Evolutionary conservation across 2,329 filamentous ascomycete species (phyloP).

Genomic region (Nigrospora oryzae): DNA sequence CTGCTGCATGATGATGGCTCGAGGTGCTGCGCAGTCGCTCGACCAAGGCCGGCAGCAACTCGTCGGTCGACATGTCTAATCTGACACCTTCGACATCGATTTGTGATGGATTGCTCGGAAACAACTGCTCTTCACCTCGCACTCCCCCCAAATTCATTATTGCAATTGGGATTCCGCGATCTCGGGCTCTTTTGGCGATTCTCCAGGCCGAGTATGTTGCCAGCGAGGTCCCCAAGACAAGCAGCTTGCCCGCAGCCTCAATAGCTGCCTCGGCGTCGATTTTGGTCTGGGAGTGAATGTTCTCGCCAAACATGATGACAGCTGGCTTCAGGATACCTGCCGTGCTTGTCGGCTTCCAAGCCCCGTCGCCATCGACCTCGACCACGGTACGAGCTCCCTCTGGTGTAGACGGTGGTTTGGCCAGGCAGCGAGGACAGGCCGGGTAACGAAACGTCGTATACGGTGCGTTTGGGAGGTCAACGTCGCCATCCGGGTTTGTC

Average conservation of each 20-base stretch:
- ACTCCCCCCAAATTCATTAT: constrained; percentile 84
- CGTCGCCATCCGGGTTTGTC: constrained; percentile 90
- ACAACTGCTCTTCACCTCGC: constrained; percentile 68
- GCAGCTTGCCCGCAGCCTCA: constrained; percentile 63
- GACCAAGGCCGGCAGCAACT: constrained; percentile 48
- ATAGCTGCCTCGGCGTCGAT: constrained; percentile 69
- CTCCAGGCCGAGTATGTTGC: constrained; percentile 96
- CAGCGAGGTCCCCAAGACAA: constrained; percentile 81
- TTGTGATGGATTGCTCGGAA: constrained; percentile 43
- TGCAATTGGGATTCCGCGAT: constrained; percentile 75
- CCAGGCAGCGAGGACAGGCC: constrained; percentile 73
- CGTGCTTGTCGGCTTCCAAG: constrained; percentile 57
- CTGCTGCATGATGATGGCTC: constrained; percentile 5
- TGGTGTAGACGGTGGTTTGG: constrained; percentile 45
- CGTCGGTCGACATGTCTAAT: constrained; percentile 49
- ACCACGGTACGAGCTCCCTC: constrained; percentile 52
- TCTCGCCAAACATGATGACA: constrained; percentile 95
- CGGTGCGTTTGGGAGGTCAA: constrained; percentile 77
- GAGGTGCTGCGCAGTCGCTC: constrained; percentile 33
- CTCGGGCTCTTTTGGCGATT: constrained; percentile 73
- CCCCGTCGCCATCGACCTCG: constrained; percentile 70
- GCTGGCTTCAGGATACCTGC: constrained; percentile 85
- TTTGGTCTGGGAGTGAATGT: constrained; percentile 63
- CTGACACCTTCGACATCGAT: constrained; percentile 43
- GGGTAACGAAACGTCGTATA: constrained; percentile 91